Evolutionary conservation across 2,329 filamentous ascomycete species (phyloP).

Genomic region (Calonectria pteridis): DNA sequence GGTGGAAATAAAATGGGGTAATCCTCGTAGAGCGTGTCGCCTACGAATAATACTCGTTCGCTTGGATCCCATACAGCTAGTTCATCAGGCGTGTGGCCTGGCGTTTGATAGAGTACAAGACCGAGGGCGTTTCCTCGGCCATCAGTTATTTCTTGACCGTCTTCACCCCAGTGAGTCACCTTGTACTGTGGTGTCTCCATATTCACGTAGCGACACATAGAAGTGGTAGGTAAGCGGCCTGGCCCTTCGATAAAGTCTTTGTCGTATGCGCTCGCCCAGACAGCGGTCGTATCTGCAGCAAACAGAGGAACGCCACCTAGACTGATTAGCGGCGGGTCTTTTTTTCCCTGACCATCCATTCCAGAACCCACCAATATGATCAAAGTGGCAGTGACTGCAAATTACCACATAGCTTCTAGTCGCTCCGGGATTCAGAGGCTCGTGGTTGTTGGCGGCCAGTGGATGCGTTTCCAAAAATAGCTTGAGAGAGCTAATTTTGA

Average conservation of each 20-base stretch:
- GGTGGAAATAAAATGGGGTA: conserved; percentile 38
- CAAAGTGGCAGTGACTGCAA: conserved; percentile 61
- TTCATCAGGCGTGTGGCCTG: conserved; percentile 61
- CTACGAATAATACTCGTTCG: conserved; percentile 58
- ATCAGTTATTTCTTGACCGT: conserved; percentile 49
- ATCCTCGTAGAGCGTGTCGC: conserved; percentile 59
- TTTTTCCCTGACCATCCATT: too few relatives aligned
- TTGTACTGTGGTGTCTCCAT: conserved; percentile 54
- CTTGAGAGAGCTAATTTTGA: conserved; percentile 47
- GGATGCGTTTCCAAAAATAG: conserved; percentile 57
- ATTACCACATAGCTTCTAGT: conserved; percentile 55
- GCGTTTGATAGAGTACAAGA: conserved; percentile 58
- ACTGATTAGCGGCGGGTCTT: not conserved
- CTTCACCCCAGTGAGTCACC: conserved; percentile 55
- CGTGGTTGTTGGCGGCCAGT: conserved; percentile 48
- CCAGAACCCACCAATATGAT: conserved; percentile 50
- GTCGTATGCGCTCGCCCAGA: conserved; percentile 51
- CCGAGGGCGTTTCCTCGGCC: conserved; percentile 41
- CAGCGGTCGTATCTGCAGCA: conserved; percentile 32
- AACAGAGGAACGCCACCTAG: conserved; percentile 53
- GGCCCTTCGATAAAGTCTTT: conserved; percentile 51
- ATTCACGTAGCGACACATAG: conserved; percentile 54
- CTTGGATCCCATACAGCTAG: conserved; percentile 58
- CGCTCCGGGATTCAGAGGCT: conserved; percentile 52
- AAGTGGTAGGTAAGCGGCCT: conserved; percentile 52